Percentiles rank a stretch among this genome's conserved stretches.
Conservation (phyloP, 1,284 basidiomycete genomes). For the Rhodotorula sp. region DNA sequence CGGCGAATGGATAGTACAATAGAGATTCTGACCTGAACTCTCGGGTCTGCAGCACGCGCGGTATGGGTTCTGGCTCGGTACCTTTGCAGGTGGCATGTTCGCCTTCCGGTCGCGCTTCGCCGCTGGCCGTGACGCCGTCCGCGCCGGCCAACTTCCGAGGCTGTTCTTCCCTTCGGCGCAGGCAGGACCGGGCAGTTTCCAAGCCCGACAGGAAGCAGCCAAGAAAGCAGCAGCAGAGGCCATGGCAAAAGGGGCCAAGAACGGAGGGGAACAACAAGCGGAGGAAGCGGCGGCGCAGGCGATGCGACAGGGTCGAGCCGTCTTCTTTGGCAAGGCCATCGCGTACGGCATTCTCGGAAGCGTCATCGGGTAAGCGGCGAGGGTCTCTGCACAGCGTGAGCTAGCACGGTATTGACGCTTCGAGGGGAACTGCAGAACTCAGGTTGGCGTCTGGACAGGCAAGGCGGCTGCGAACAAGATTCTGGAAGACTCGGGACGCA, state of each 20-base stretch:
- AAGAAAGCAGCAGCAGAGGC: constrained; percentile 21
- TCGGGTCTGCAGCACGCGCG: constrained; percentile 1
- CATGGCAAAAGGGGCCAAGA: not conserved
- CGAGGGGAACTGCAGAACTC: constrained; percentile 9
- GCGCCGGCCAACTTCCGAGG: constrained; percentile 17
- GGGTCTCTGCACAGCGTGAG: too few species aligned
- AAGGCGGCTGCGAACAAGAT: constrained; percentile 5
- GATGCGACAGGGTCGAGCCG: constrained; percentile 14
- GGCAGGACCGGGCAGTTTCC: constrained; percentile 16
- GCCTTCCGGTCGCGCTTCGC: constrained; percentile 16
- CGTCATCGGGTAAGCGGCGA: constrained; percentile 14
- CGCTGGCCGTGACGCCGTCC: constrained; percentile 11
- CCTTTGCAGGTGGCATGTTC: constrained; percentile 16
- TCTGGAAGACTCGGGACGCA: constrained; percentile 19
- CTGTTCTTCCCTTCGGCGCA: constrained; percentile 22
- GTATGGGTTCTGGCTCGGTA: constrained; percentile 21
- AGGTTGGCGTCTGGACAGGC: constrained; percentile 17
- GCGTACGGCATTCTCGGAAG: constrained; percentile 25
- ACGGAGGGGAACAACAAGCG: constrained; percentile 2
- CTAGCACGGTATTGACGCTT: not conserved
- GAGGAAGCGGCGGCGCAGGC: constrained; percentile 15
- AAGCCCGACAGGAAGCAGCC: constrained; percentile 8
- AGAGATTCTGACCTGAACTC: not conserved
- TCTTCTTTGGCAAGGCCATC: constrained; percentile 25
- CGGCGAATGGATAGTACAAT: too few species aligned